These are phyloP conservation scores for Candida silvatica DNA, from an alignment of 805 yeast genomes.

Conservation along the genomic window DNA sequence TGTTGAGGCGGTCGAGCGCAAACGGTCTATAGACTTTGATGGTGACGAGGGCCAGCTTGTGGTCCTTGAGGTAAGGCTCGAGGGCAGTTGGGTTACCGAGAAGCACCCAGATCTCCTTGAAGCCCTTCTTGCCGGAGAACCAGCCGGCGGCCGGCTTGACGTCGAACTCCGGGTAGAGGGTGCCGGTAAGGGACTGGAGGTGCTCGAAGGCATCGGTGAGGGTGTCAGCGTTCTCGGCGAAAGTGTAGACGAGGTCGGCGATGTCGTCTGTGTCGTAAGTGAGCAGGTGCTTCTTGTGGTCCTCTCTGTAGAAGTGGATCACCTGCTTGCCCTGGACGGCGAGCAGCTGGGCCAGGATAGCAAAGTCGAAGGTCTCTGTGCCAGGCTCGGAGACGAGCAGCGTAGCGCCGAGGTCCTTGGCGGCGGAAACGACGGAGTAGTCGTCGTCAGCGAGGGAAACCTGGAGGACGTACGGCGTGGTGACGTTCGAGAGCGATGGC, in stretches of 20 bases:
- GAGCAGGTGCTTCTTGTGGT: too few species aligned
- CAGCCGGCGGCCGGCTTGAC: constrained; percentile 19
- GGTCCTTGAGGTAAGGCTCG: constrained; percentile 5
- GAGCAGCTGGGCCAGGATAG: constrained; percentile 50
- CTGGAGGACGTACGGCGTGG: constrained; percentile 45
- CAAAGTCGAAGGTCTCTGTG: constrained; percentile 42
- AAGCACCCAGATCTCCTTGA: constrained; percentile 40
- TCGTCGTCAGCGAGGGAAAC: constrained; percentile 53
- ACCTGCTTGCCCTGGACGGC: constrained; percentile 43
- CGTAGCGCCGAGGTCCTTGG: constrained; percentile 60
- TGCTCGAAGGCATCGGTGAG: constrained; percentile 26
- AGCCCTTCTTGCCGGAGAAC: constrained; percentile 9
- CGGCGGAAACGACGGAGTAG: constrained; percentile 58
- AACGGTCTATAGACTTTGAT: constrained; percentile 73
- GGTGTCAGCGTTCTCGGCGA: constrained; percentile 13
- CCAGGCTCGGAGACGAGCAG: constrained; percentile 46
- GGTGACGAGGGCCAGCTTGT: constrained; percentile 37
- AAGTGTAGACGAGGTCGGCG: constrained; percentile 6
- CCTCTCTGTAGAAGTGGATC: constrained; percentile 53
- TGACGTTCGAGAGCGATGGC: constrained; percentile 16
- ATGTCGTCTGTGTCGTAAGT: constrained; percentile 1
- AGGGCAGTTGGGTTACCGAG: constrained; percentile 44
- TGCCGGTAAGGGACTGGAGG: constrained; percentile 19
- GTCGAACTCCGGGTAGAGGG: constrained; percentile 31
- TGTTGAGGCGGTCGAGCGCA: constrained; percentile 41